Percentiles rank a stretch among this genome's conserved stretches.
Evolutionary conservation across 2,329 filamentous ascomycete species (phyloP).

Genomic region (Cytospora paraplurivora): DNA sequence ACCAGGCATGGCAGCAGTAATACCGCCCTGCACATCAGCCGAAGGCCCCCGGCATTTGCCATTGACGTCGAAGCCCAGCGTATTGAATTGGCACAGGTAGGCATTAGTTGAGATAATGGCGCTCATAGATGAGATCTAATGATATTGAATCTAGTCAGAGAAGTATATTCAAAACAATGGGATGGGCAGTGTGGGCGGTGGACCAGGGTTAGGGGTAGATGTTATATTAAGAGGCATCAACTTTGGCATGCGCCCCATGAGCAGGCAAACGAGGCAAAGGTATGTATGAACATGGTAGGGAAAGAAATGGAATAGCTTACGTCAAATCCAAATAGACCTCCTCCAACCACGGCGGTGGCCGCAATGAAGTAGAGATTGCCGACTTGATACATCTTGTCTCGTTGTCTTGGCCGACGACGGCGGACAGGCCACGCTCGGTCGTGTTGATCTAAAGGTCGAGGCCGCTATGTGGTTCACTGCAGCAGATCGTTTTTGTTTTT

Average conservation of each 20-base stretch:
- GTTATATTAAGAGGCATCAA: neutral
- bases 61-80: constrained; percentile 40
- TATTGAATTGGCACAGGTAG: constrained; percentile 48
- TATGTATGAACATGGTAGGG: neutral
- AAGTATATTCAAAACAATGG: neutral
- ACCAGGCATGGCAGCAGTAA: constrained; percentile 70
- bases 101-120: constrained; percentile 46
- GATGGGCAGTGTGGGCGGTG: neutral
- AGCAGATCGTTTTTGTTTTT: neutral
- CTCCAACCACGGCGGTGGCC: constrained; percentile 46
- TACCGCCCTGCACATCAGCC: constrained; percentile 58
- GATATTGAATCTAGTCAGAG: neutral
- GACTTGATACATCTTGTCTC: constrained; percentile 28
- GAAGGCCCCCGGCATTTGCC: constrained; percentile 54
- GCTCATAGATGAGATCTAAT: constrained; percentile 44
- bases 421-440: neutral
- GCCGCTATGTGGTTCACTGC: constrained; percentile 3
- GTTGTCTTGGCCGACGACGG: constrained; percentile 3
- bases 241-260: neutral
- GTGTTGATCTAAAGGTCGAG: neutral
- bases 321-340: constrained; percentile 22
- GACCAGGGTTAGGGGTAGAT: constrained; percentile 30
- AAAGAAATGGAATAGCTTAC: neutral
- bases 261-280: neutral
- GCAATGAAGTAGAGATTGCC: constrained; percentile 48